Conservation (phyloP, 208 protist genomes). For the Herpetomonas samuelpessoai region DNA sequence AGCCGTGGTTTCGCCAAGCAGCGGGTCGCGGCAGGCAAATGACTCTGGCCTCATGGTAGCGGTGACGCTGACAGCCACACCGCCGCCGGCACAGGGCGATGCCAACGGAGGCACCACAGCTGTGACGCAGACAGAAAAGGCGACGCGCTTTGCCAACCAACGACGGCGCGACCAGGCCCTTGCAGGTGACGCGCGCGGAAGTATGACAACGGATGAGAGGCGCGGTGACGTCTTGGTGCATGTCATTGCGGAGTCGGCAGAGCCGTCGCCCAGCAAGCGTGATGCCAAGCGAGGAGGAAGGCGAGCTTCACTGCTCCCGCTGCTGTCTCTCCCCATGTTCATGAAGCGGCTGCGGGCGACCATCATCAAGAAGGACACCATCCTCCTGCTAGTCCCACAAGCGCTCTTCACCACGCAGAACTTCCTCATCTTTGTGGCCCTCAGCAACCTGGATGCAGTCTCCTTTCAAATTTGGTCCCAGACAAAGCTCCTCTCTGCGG, state of each 20-base stretch:
- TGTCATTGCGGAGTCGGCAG: neutral
- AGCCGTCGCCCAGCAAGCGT: neutral
- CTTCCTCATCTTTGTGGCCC: constrained; percentile 63
- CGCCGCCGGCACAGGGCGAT: neutral
- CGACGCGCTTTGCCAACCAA: too few relatives aligned
- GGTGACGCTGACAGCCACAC: neutral
- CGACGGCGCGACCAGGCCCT: too few relatives aligned
- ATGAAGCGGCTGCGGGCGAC: constrained; percentile 23
- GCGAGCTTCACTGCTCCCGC: neutral
- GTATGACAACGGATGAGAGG: too few relatives aligned
- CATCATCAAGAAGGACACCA: constrained; percentile 44
- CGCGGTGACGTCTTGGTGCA: neutral
- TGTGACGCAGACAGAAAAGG: neutral
- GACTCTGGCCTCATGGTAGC: too few relatives aligned
- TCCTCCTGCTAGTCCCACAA: constrained; percentile 56
- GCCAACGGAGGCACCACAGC: too few relatives aligned
- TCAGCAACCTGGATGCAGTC: constrained; percentile 67
- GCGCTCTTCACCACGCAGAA: constrained; percentile 79
- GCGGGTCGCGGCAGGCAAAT: too few relatives aligned
- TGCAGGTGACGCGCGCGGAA: too few relatives aligned
- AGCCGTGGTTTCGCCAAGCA: neutral
- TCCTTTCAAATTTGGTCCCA: constrained; percentile 83
- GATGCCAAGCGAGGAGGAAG: neutral
- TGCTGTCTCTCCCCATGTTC: constrained; percentile 11
- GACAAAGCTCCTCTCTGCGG: constrained; percentile 67